Conservation (phyloP, 768 basidiomycete genomes). For the Calocybe cyanea region DNA sequence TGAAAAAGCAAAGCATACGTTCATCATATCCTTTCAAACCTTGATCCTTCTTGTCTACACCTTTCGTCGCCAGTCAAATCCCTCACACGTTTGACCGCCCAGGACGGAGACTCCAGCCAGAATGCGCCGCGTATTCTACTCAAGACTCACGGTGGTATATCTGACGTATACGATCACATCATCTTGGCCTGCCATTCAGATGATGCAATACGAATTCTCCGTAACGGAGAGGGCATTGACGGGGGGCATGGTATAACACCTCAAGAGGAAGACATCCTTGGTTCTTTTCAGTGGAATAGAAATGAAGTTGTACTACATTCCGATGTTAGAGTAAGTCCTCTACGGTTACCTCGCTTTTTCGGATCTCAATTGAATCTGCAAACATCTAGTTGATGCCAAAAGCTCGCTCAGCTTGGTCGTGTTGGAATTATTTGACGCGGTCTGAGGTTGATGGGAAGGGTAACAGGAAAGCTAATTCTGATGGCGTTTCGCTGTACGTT, state of each 20-base stretch:
- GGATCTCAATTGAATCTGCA: neutral
- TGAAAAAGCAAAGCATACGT: slow-evolving; percentile 59
- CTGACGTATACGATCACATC: slow-evolving; percentile 59
- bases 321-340: slow-evolving; percentile 49
- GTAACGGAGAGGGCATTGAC: slow-evolving; percentile 34
- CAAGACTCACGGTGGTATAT: slow-evolving; percentile 42
- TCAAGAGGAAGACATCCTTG: slow-evolving; percentile 54
- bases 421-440: slow-evolving; percentile 75
- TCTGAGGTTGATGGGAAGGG: slow-evolving; percentile 35
- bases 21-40: slow-evolving; percentile 49
- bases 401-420: slow-evolving; percentile 59
- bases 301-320: slow-evolving; percentile 69
- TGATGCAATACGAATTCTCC: slow-evolving; percentile 48
- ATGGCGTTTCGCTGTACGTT: slow-evolving; percentile 60
- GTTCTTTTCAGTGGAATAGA: slow-evolving; percentile 59
- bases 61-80: slow-evolving; percentile 53
- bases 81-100: slow-evolving; percentile 26
- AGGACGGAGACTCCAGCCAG: too few species aligned
- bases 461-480: slow-evolving; percentile 40
- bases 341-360: neutral
- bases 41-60: slow-evolving; percentile 53
- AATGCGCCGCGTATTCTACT: slow-evolving; percentile 32
- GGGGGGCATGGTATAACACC: slow-evolving; percentile 31
- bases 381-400: slow-evolving; percentile 70
- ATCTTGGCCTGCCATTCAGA: slow-evolving; percentile 75